phyloP scores from a whole-genome alignment of 352 stramenopile genomes.

The Phytophthora pinifolia region DNA sequence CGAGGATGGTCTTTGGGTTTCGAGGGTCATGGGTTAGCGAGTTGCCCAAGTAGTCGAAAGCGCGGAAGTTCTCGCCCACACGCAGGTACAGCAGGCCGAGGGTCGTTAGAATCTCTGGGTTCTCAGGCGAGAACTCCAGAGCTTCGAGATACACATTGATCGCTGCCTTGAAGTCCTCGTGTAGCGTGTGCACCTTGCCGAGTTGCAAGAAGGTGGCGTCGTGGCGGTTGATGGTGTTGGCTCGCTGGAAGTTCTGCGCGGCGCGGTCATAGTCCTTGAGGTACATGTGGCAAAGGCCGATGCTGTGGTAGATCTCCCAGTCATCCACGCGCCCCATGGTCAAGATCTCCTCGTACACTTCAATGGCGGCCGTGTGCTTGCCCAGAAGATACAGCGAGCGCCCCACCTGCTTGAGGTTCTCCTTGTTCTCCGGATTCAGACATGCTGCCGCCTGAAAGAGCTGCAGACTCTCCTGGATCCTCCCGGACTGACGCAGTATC shows the following conservation, averaged over 20 bases:
- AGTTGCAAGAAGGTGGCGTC: constrained; percentile 93
- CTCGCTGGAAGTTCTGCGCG: constrained; percentile 87
- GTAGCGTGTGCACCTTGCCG: constrained; percentile 84
- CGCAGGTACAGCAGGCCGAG: constrained; percentile 91
- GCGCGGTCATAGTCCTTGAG: constrained; percentile 91
- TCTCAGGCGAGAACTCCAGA: constrained; percentile 93
- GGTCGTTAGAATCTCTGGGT: constrained; percentile 90
- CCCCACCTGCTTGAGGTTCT: constrained; percentile 92
- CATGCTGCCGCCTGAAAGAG: constrained; percentile 92
- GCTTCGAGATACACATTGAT: constrained; percentile 91
- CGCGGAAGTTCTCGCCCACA: constrained; percentile 88
- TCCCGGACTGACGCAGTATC: constrained; percentile 86
- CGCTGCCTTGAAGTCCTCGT: constrained; percentile 85
- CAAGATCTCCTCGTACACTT: constrained; percentile 91
- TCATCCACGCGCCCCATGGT: constrained; percentile 81
- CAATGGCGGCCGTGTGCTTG: constrained; percentile 90
- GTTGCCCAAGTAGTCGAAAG: constrained; percentile 94
- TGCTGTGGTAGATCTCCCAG: constrained; percentile 94
- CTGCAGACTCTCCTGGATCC: constrained; percentile 90
- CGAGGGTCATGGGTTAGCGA: constrained; percentile 90
- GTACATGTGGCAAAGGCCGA: constrained; percentile 91
- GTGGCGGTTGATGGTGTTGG: constrained; percentile 91
- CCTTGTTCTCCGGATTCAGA: constrained; percentile 91
- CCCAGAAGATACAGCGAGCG: constrained; percentile 81
- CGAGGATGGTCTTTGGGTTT: constrained; percentile 92